Evolutionary conservation across 352 stramenopile genomes (phyloP), one percentile per base, ranked within the genome.

Genomic region (Globisporangium uncinulatum): DNA sequence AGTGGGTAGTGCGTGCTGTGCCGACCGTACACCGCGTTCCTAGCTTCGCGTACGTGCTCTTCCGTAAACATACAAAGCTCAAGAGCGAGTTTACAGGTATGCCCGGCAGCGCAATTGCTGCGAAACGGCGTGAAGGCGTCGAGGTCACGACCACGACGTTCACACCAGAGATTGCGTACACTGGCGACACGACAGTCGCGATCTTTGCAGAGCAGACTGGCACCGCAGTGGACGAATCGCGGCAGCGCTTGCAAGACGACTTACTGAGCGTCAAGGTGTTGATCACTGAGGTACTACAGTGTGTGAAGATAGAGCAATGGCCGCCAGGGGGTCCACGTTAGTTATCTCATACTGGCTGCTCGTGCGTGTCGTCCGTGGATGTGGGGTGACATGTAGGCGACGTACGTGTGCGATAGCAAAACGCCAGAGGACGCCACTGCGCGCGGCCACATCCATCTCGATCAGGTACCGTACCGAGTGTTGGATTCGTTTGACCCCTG

Each of bases 1-100:
- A 84, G 46, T 83, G 78, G 64, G 42, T 79, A 14, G 77, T 92
- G 19, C 79, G 74, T 24, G 73, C 84, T 0, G 81, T 92, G 45
- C 67, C 79, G 6, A 92, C 84, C 0, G 73, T 54, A 31, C 84
- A 94, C 42, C 82, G 82, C 37, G 84, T 94, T 29, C 69, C 71
- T 0, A 94, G 84, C 53, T 54, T 92, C n/a, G 84, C 82, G 15
- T 94, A 76, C 58, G 69, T 94, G 7, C 36, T 92, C n/a, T 92
- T 86, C 50, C 59, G 74, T 41, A 79, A 86, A 51, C 74, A 64
- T 14, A 71, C 65, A 29, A 70, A 70, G 24, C 61, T 94, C 0
- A 78, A 77, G 36, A 56, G 55, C 0, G 82, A 92, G 56, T 80
- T 78, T 42, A 61, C 72, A 4, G 71, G 72, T 0, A 52, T 79